Evolutionary conservation across 176 grass and related monocot species (phyloP).

Genomic region (Avena eriantha): DNA sequence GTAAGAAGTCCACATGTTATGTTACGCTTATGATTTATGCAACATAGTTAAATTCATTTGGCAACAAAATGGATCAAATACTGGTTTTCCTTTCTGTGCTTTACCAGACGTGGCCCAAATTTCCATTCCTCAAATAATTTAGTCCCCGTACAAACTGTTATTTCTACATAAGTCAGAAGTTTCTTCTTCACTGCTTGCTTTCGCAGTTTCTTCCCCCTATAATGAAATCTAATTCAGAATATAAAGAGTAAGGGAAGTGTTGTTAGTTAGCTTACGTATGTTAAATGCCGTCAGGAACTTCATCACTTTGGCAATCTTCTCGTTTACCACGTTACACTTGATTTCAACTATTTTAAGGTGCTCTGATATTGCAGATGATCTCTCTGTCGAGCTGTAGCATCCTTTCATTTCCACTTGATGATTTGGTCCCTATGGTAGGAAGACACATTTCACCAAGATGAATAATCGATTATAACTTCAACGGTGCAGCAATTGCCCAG

Average conservation of each 20-base stretch:
- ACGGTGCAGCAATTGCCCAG: background rate
- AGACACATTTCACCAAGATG: background rate
- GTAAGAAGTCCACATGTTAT: background rate
- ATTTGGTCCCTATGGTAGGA: background rate
- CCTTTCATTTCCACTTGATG: slow-evolving; percentile 1
- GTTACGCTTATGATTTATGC: background rate
- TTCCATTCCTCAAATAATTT: background rate
- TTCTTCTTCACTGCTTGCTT: background rate
- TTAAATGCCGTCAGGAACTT: background rate
- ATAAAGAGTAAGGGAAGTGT: background rate
- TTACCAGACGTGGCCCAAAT: background rate
- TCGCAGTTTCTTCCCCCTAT: background rate
- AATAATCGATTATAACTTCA: background rate
- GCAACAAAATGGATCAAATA: background rate
- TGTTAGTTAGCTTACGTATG: background rate
- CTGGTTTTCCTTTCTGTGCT: background rate
- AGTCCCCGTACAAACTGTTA: background rate
- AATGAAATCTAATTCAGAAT: background rate
- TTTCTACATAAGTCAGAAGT: background rate
- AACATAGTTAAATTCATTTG: background rate
- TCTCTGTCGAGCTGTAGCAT: background rate
- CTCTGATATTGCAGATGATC: background rate
- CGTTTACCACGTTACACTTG: background rate
- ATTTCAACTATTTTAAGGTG: slow-evolving; percentile 1
- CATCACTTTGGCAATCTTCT: background rate